These are phyloP conservation scores for Canavalia gladiata DNA, from an alignment of 306 rosid genomes.

Conservation along the genomic window DNA sequence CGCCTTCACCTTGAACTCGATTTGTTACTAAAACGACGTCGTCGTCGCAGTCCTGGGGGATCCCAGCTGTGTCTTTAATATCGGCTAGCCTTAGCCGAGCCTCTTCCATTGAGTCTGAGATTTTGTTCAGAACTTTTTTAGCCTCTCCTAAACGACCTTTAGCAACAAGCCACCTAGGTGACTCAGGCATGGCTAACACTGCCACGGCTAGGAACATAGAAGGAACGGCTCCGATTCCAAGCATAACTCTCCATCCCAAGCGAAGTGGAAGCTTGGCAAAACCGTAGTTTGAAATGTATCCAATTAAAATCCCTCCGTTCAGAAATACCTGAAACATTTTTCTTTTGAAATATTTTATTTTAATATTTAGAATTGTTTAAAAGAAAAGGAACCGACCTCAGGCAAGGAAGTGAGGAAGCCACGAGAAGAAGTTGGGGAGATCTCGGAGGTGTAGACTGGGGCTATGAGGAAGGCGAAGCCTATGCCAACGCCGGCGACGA, in stretches of 20 bases:
- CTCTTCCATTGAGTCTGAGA: slow-evolving; percentile 68
- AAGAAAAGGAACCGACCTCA: slow-evolving; percentile 57
- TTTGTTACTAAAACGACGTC: slow-evolving; percentile 59
- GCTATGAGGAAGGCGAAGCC: slow-evolving; percentile 85
- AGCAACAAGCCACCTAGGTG: slow-evolving; percentile 84
- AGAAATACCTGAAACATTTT: slow-evolving; percentile 55
- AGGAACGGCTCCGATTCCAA: slow-evolving; percentile 74
- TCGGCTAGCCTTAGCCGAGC: slow-evolving; percentile 63
- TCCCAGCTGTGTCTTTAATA: slow-evolving; percentile 68
- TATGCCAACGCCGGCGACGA: slow-evolving; percentile 77
- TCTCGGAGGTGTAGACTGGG: slow-evolving; percentile 77
- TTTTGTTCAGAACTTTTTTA: slow-evolving; percentile 60
- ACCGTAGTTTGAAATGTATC: slow-evolving; percentile 77
- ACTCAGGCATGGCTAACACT: slow-evolving; percentile 79
- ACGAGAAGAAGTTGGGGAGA: slow-evolving; percentile 80
- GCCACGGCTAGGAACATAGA: slow-evolving; percentile 57
- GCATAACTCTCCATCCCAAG: slow-evolving; percentile 82
- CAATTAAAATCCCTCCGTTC: slow-evolving; percentile 69
- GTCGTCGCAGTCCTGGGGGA: slow-evolving; percentile 63
- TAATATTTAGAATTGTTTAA: too few relatives aligned
- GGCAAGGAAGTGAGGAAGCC: slow-evolving; percentile 83
- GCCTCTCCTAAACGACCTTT: slow-evolving; percentile 78
- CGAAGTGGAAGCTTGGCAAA: slow-evolving; percentile 57
- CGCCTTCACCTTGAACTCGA: slow-evolving; percentile 60
- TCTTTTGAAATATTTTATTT: too few relatives aligned